Evolutionary conservation across 257 asterid species (phyloP).

Genomic region (Osmanthus fragrans): DNA sequence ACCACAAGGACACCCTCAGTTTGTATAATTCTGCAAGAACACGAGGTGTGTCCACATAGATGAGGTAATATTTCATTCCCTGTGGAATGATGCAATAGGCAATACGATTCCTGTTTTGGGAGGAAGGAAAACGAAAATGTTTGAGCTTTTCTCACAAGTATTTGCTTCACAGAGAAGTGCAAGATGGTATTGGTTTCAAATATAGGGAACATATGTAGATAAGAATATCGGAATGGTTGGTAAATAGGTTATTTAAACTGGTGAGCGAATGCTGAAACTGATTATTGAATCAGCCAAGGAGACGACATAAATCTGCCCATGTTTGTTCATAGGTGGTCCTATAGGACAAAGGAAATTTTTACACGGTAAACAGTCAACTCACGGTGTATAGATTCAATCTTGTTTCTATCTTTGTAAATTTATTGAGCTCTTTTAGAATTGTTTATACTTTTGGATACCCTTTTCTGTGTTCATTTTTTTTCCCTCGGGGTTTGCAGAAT

Average conservation of each 20-base stretch:
- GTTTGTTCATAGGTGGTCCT: neutral
- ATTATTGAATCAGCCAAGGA: neutral
- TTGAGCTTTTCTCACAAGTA: neutral
- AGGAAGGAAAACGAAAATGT: neutral
- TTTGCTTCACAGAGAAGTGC: neutral
- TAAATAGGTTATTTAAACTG: neutral
- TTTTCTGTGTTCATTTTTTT: neutral
- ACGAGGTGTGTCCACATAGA: slow-evolving; percentile 20
- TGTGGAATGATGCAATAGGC: neutral
- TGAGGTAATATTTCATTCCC: neutral
- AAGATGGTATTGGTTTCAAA: neutral
- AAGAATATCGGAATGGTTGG: neutral
- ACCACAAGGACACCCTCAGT: slow-evolving; percentile 58
- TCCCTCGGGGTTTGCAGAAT: neutral
- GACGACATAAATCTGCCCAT: neutral
- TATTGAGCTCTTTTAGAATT: neutral
- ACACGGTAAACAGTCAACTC: neutral
- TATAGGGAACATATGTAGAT: neutral
- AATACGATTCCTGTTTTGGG: neutral
- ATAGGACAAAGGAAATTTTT: neutral
- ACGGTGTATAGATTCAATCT: neutral
- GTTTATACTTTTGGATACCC: neutral
- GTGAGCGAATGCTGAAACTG: neutral
- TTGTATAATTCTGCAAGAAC: slow-evolving; percentile 43
- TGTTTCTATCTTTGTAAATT: neutral